Evolutionary conservation across 106 monocot genomes (phyloP), one percentile per base, ranked within the genome.

Genomic region (Dioscorea dumetorum): DNA sequence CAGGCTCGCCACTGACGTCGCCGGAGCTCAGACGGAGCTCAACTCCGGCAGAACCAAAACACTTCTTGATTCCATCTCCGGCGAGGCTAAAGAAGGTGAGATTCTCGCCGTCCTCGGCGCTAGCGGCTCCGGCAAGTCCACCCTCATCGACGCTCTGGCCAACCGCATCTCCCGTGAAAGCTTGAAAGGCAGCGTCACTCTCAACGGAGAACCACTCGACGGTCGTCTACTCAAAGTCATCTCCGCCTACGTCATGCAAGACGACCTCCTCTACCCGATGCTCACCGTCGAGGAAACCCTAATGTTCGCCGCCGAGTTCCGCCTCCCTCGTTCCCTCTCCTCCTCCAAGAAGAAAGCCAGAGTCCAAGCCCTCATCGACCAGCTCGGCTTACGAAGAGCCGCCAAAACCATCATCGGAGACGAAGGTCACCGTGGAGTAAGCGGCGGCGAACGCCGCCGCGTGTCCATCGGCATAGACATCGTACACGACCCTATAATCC

Each of bases 401-500:
- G 85, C 89, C 17, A 77, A 78, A 16, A 89, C 89, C 35, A 89
- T 89, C 70, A 89, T 89, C 23, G 89, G 89, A 28, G 89, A 89
- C 60, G 89, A 89, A 72, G 79, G 76, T n/a, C 89, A 89, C 72
- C 82, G 89, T 58, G 89, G 89, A 2, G 91, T 95, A 5, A 91
- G 91, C 4, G 95, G 95, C 7, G 91, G 91, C 1, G 91, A 95
- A 75, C 73, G 91, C 20, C 63, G 91, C 50, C 49, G 91, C 2
- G 95, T 95, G 1, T 91, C 91, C 28, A 95, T 95, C 41, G 95
- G 95, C 34, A 84, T 80, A 15, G 91, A 95, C 72, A 91, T 95
- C 70, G 80, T 95, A 73, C 95, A 95, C 71, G 91, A 95, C 72
- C 95, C 95, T 12, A 91, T 95, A 32, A 24, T 95, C 7, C 80